Conservation (phyloP, 164 flowering plant species). For the Chloranthus sessilifolius region DNA sequence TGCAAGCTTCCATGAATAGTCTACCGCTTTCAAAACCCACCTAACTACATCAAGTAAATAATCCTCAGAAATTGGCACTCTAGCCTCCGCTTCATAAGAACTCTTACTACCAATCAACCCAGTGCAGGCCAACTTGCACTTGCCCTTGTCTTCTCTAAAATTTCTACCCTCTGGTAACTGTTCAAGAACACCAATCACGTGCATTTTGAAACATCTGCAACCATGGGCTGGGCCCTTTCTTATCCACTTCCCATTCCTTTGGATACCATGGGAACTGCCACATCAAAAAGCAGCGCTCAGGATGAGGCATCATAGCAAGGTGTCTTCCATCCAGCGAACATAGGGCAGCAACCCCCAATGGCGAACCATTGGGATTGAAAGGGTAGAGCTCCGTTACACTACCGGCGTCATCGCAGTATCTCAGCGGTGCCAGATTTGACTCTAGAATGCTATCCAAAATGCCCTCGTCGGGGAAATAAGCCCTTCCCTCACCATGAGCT, state of each 20-base stretch:
- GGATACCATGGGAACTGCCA: constrained; percentile 99
- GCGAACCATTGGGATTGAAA: constrained; percentile 89
- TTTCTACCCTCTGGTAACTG: too few species aligned
- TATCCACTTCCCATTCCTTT: constrained; percentile 67
- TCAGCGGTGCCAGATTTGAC: constrained; percentile 68
- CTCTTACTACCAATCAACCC: too few species aligned
- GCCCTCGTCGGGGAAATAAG: constrained; percentile 77
- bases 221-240: constrained; percentile 94
- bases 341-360: constrained; percentile 78
- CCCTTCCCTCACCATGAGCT: constrained; percentile 97
- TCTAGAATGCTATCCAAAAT: constrained; percentile 42
- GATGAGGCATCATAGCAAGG: constrained; percentile 99
- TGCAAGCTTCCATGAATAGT: too few species aligned
- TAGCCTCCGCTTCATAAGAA: too few species aligned
- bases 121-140: too few species aligned
- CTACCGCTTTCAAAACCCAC: too few species aligned
- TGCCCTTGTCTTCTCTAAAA: too few species aligned
- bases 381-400: constrained; percentile 72
- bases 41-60: too few species aligned
- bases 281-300: constrained; percentile 95
- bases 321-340: constrained; percentile 96
- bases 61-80: too few species aligned
- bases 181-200: constrained; percentile 70
- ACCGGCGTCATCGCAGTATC: constrained; percentile 87
- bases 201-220: constrained; percentile 88